Percentiles rank a stretch among this genome's conserved stretches.
These are phyloP conservation scores for Wickerhamomyces sp. DNA, from an alignment of 1,139 yeast species.

Conservation along the genomic window DNA sequence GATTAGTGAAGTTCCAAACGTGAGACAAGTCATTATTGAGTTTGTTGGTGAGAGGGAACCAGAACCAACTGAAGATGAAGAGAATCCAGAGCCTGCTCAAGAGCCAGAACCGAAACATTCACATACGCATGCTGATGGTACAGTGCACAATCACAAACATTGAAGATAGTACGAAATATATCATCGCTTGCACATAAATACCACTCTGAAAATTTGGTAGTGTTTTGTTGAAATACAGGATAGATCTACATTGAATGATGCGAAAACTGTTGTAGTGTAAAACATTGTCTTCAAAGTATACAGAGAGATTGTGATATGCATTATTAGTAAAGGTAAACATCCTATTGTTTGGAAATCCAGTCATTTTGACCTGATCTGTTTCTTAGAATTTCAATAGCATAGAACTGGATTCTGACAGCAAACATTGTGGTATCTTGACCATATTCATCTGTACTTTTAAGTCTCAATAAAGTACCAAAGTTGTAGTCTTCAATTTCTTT, in stretches of 20 bases:
- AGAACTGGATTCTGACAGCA: slow-evolving; percentile 88
- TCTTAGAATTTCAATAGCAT: slow-evolving; percentile 92
- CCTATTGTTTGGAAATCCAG: slow-evolving; percentile 56
- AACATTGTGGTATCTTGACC: slow-evolving; percentile 81
- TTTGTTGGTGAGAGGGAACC: slow-evolving; percentile 28
- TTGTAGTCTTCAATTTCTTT: slow-evolving; percentile 86
- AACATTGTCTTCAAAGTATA: not conserved
- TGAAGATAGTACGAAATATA: too few species aligned
- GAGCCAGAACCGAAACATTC: slow-evolving; percentile 15
- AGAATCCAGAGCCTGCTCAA: slow-evolving; percentile 9
- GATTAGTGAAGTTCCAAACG: slow-evolving; percentile 23
- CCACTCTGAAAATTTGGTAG: too few species aligned
- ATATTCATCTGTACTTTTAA: slow-evolving; percentile 66
- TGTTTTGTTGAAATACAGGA: too few species aligned
- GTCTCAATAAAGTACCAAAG: slow-evolving; percentile 89
- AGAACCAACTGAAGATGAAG: slow-evolving; percentile 18
- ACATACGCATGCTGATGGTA: slow-evolving; percentile 22
- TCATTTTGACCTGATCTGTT: slow-evolving; percentile 88
- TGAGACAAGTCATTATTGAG: slow-evolving; percentile 30
- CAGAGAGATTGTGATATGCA: not conserved
- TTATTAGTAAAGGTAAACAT: too few species aligned
- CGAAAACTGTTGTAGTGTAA: too few species aligned
- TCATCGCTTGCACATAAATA: too few species aligned
- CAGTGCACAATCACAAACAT: slow-evolving; percentile 22
- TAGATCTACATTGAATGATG: too few species aligned